These are phyloP conservation scores for Heliosperma pusillum DNA, from an alignment of 148 eudicot genomes.

Conservation along the genomic window DNA sequence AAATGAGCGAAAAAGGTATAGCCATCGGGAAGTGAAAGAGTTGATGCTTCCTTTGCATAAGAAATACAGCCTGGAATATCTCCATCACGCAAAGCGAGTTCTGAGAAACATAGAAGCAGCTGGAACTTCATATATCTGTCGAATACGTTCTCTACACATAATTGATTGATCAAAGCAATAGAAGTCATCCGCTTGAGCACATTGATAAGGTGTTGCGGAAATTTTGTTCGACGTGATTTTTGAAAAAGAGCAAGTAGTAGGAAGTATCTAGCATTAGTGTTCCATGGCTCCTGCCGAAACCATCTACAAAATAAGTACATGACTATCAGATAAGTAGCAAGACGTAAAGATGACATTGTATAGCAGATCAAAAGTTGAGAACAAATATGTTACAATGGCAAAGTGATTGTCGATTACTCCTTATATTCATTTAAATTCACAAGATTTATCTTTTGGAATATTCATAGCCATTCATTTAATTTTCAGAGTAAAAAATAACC, in stretches of 20 bases:
- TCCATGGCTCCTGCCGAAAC: constrained; percentile 91
- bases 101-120: constrained; percentile 85
- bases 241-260: constrained; percentile 64
- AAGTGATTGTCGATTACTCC: not conserved
- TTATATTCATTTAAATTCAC: too few species aligned
- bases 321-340: constrained; percentile 4
- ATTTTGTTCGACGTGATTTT: constrained; percentile 64
- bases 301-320: constrained; percentile 43
- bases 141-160: constrained; percentile 23
- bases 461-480: too few species aligned
- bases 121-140: constrained; percentile 61
- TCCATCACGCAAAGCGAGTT: constrained; percentile 59
- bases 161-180: constrained; percentile 47
- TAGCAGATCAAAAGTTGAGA: constrained; percentile 8
- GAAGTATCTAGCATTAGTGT: constrained; percentile 62
- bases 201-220: constrained; percentile 49
- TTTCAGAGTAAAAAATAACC: too few species aligned
- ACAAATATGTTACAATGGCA: not conserved
- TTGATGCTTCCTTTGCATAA: constrained; percentile 58
- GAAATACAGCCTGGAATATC: constrained; percentile 46
- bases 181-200: constrained; percentile 56
- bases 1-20: constrained; percentile 73
- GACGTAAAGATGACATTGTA: not conserved
- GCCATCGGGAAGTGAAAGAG: constrained; percentile 45
- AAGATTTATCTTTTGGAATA: too few species aligned